A percentile compares a stretch with the other conserved stretches of the same genome.
Conservation (phyloP, 495 filamentous ascomycete genomes). For the Barbatosphaeria neglecta region DNA sequence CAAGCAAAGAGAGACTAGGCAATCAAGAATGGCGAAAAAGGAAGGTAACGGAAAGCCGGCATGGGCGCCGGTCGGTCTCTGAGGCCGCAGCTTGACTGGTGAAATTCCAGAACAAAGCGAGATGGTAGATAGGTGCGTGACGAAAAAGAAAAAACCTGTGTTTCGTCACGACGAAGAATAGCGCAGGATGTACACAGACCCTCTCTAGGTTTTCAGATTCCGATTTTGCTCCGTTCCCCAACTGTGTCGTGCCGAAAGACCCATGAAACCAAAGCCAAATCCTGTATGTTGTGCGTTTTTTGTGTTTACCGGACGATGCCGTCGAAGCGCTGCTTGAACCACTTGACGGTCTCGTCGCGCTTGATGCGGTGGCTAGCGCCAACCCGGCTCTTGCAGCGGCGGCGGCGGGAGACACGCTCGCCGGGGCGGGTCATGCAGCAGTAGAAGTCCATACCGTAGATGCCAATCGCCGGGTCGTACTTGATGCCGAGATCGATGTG, state of each 20-base stretch:
- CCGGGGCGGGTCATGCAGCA: slow-evolving; percentile 99
- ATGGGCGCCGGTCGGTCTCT: slow-evolving; percentile 51
- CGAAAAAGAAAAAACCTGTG: slow-evolving; percentile 21
- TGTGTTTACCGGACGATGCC: slow-evolving; percentile 79
- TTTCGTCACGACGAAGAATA: too few species aligned
- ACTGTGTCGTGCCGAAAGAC: slow-evolving; percentile 18
- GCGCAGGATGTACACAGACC: slow-evolving; percentile 27
- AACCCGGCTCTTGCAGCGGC: slow-evolving; percentile 75
- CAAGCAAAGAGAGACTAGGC: not conserved
- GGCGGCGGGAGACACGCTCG: slow-evolving; percentile 91
- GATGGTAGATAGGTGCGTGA: slow-evolving; percentile 11
- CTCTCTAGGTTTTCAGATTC: slow-evolving; percentile 17
- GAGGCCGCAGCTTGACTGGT: slow-evolving; percentile 45
- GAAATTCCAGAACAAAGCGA: slow-evolving; percentile 32
- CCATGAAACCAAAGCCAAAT: slow-evolving; percentile 19
- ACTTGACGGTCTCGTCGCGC: slow-evolving; percentile 88
- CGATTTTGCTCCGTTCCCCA: slow-evolving; percentile 1
- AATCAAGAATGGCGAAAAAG: too few species aligned
- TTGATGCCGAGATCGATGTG: slow-evolving; percentile 99
- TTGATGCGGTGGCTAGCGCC: slow-evolving; percentile 86
- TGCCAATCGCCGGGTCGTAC: slow-evolving; percentile 98
- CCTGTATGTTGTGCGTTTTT: slow-evolving; percentile 19
- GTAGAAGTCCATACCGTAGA: slow-evolving; percentile 99
- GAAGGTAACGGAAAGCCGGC: slow-evolving; percentile 37
- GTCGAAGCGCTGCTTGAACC: slow-evolving; percentile 99